Percentiles rank a stretch among this genome's conserved stretches.
phyloP scores from a whole-genome alignment of 1,139 yeast genomes.

The Kodamaea fungicola region DNA sequence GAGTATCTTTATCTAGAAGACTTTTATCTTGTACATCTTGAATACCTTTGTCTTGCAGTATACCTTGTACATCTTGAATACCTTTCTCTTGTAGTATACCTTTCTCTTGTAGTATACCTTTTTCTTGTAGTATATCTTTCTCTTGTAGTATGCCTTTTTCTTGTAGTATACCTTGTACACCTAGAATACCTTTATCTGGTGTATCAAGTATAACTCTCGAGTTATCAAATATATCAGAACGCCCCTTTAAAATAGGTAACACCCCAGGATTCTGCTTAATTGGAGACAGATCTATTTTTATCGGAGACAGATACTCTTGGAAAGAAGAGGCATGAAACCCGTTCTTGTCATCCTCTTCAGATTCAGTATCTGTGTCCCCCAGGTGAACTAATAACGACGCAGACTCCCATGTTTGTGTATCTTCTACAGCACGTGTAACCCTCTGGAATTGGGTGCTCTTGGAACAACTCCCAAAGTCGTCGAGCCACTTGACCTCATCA shows the following conservation, averaged over 20 bases:
- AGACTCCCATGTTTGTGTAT: constrained; percentile 9
- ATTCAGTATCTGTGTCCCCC: constrained; percentile 3
- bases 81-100: too few species aligned
- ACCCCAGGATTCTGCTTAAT: background rate
- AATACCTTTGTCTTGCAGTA: too few species aligned
- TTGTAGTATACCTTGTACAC: too few species aligned
- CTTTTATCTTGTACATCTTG: too few species aligned
- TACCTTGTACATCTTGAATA: too few species aligned
- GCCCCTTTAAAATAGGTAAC: constrained; percentile 7
- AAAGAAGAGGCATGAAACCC: constrained; percentile 7
- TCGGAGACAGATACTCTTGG: constrained; percentile 1
- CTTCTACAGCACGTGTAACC: constrained; percentile 1
- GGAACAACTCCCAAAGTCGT: constrained; percentile 1
- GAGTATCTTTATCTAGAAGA: background rate
- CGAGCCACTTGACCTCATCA: constrained; percentile 15
- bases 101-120: too few species aligned
- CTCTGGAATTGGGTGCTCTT: constrained; percentile 2
- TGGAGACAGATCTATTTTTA: constrained; percentile 3
- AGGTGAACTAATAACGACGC: constrained; percentile 1
- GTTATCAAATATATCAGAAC: background rate
- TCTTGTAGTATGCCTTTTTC: too few species aligned
- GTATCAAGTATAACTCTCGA: too few species aligned
- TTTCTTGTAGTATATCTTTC: too few species aligned
- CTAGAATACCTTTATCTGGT: too few species aligned
- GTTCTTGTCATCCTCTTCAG: constrained; percentile 4